phyloP scores from a whole-genome alignment of 2,329 filamentous ascomycete species.

The Chrysosporium keratinophilum region DNA sequence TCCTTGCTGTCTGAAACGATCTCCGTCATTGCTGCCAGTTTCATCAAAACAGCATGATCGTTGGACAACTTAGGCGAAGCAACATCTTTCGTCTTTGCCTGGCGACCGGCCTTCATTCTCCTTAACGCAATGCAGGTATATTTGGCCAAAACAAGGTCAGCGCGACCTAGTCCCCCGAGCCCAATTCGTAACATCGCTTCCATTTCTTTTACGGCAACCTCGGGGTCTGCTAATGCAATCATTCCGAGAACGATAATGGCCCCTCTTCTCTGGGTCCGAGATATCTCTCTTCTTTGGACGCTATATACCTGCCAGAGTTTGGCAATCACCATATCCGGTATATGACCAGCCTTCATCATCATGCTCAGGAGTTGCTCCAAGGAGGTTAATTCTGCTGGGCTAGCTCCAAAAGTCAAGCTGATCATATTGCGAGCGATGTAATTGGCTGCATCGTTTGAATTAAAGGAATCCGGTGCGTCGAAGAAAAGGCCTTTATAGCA shows the following conservation, averaged over 20 bases:
- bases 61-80: conserved; percentile 69
- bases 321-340: conserved; percentile 73
- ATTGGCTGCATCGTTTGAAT: conserved; percentile 78
- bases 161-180: conserved; percentile 66
- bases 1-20: conserved; percentile 83
- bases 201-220: conserved; percentile 90
- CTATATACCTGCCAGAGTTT: conserved; percentile 98
- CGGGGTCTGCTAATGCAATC: conserved; percentile 83
- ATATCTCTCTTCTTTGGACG: conserved; percentile 86
- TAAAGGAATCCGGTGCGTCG: conserved; percentile 82
- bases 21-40: conserved; percentile 74
- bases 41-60: conserved; percentile 75
- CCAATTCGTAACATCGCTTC: conserved; percentile 88
- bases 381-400: conserved; percentile 87
- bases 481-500: conserved; percentile 96
- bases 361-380: conserved; percentile 88
- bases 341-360: conserved; percentile 90
- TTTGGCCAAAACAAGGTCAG: conserved; percentile 79
- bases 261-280: conserved; percentile 76
- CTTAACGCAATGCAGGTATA: conserved; percentile 90
- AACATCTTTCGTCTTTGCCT: conserved; percentile 58
- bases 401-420: conserved; percentile 90
- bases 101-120: conserved; percentile 79
- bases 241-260: conserved; percentile 95
- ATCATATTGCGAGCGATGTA: conserved; percentile 99